Conservation (phyloP, 352 stramenopile species). For the Pythium scleroteichum region DNA sequence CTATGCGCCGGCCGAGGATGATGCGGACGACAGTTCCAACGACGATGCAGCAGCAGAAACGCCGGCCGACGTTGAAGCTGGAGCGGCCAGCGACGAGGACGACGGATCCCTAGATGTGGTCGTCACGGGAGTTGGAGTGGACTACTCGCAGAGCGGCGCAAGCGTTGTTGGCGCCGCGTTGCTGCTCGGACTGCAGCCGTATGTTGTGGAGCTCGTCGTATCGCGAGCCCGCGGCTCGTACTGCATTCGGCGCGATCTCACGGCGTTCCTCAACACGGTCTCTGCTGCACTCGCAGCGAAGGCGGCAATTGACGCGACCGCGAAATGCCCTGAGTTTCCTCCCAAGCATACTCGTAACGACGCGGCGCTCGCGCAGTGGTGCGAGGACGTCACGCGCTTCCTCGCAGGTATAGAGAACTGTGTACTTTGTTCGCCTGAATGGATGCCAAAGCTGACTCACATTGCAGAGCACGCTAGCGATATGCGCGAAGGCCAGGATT, state of each 20-base stretch:
- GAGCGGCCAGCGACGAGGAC: neutral
- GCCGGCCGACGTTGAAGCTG: neutral
- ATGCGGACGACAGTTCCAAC: neutral
- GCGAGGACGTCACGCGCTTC: conserved; percentile 59
- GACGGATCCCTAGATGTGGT: conserved; percentile 57
- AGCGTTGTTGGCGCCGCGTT: conserved; percentile 31
- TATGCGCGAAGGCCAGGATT: conserved; percentile 41
- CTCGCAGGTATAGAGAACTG: conserved; percentile 34
- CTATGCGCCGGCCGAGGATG: neutral
- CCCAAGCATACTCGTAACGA: conserved; percentile 49
- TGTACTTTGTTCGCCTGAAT: too few species aligned
- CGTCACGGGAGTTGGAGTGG: conserved; percentile 59
- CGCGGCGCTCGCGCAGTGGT: conserved; percentile 64
- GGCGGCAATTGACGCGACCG: neutral
- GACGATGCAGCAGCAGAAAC: neutral
- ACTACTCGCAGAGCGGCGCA: conserved; percentile 15
- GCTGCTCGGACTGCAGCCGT: conserved; percentile 31
- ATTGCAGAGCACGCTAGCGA: conserved; percentile 12
- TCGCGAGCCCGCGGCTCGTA: conserved; percentile 53
- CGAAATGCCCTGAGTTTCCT: conserved; percentile 48
- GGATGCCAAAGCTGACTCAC: too few species aligned
- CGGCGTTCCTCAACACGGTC: conserved; percentile 43
- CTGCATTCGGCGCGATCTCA: conserved; percentile 49
- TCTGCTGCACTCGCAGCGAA: conserved; percentile 1
- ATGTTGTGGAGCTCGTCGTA: conserved; percentile 65